Evolutionary conservation across 768 basidiomycete genomes (phyloP), one percentile per base, ranked within the genome.

Genomic region (Steccherinum ochraceum): DNA sequence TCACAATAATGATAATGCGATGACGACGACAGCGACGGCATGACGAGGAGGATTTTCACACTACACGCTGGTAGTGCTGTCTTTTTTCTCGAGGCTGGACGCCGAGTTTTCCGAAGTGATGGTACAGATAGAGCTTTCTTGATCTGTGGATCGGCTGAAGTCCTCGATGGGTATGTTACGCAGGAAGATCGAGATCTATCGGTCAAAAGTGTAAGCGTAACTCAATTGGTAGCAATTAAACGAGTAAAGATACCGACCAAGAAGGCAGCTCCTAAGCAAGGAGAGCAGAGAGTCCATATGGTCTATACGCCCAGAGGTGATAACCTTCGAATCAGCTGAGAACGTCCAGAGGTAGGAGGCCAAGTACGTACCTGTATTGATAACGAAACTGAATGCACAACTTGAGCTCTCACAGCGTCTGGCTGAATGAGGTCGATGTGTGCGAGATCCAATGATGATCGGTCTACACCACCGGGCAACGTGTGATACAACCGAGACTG

Each of bases 231-330:
- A 35, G 30, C 41, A 21, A 35, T 40, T 25, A 24, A 40, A 42
- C 23, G 43, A 43, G 25, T 42, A 56, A 49, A 54, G 51, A 49
- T 26, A 69, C 72, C 61, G 61, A 86, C 83, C 65, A 87, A 58
- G 59, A 80, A 74, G 30, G 86, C 83, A 49, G 81, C 59, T 24
- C 80, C 83, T 46, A 90, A 64, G 61, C 81, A 79, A 19, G 88
- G 86, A 39, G 79, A 69, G 64, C 86, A 89, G 26, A 84, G 76
- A 13, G 77, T 76, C 88, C 88, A 90, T 52, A 90, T 76, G 50
- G 74, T 77, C 86, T 88, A 52, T 49, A 58, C 26, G 26, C 49
- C 24, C 24, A 24, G 18, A n/a, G n/a, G 30, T 35, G 30, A 35
- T 35, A 35, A 35, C 30, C 30, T 35, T 35, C 30, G 30, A 35